Evolutionary conservation across 495 filamentous ascomycete species (phyloP).

Genomic region (Aspergillus baeticus): DNA sequence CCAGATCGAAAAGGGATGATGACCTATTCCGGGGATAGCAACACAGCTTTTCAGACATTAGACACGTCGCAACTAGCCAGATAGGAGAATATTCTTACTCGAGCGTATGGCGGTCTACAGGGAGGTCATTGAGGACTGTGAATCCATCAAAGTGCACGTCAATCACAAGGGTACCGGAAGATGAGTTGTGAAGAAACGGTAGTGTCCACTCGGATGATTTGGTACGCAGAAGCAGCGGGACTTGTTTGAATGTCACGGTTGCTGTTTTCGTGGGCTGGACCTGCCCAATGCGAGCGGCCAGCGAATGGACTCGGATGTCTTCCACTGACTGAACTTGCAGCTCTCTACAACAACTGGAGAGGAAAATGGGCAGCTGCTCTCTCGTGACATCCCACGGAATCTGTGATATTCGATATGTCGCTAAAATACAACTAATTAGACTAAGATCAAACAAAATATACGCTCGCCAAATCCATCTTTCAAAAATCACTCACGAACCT

Average conservation of each 20-base stretch:
- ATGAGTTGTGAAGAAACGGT: background rate
- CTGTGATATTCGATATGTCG: slow-evolving; percentile 1
- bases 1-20: too few species aligned
- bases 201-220: background rate
- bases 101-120: background rate
- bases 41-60: too few species aligned
- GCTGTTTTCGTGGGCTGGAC: background rate
- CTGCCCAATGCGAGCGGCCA: background rate
- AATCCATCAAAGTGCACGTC: background rate
- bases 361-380: background rate
- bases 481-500: too few species aligned
- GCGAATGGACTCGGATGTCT: background rate
- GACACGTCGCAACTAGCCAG: too few species aligned
- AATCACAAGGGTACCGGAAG: background rate
- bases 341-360: background rate
- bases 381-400: background rate
- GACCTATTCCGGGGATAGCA: too few species aligned
- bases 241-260: too few species aligned
- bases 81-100: too few species aligned
- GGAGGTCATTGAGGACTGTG: background rate
- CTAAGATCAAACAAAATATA: background rate
- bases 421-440: background rate
- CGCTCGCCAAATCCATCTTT: too few species aligned
- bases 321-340: background rate
- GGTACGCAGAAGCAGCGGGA: too few species aligned